phyloP scores from a whole-genome alignment of 768 basidiomycete genomes.

The Tephrocybe rancida region DNA sequence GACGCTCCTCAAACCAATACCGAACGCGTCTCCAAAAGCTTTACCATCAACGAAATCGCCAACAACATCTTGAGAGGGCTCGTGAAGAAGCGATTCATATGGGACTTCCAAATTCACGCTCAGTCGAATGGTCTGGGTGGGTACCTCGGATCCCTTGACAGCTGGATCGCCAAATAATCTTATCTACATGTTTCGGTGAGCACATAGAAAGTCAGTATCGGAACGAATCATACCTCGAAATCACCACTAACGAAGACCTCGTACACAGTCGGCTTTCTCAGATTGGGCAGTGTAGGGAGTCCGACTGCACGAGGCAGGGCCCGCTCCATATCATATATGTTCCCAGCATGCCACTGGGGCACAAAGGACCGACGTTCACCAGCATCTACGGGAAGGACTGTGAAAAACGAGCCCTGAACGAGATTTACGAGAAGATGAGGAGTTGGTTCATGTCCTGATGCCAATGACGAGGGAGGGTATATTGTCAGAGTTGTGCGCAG shows the following conservation, averaged over 20 bases:
- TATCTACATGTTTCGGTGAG: slow-evolving; percentile 47
- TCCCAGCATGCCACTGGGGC: slow-evolving; percentile 77
- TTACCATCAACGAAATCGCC: slow-evolving; percentile 77
- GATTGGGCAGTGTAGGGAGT: slow-evolving; percentile 50
- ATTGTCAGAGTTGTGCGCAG: slow-evolving; percentile 67
- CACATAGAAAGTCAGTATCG: background rate
- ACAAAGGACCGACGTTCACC: slow-evolving; percentile 19
- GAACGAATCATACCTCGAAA: slow-evolving; percentile 62
- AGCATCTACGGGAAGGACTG: slow-evolving; percentile 52
- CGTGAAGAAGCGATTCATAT: slow-evolving; percentile 34
- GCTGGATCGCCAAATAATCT: slow-evolving; percentile 81
- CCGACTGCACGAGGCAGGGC: slow-evolving; percentile 49
- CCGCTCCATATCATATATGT: slow-evolving; percentile 74
- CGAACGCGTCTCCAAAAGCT: slow-evolving; percentile 72
- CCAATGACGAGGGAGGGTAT: slow-evolving; percentile 45
- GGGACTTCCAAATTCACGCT: slow-evolving; percentile 42
- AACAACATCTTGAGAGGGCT: slow-evolving; percentile 53
- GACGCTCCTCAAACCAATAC: slow-evolving; percentile 59
- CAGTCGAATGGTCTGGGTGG: slow-evolving; percentile 59
- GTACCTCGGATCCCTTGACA: slow-evolving; percentile 39
- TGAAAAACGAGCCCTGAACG: slow-evolving; percentile 75
- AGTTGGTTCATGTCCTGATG: slow-evolving; percentile 3
- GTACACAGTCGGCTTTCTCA: slow-evolving; percentile 50
- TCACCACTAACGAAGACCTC: slow-evolving; percentile 77
- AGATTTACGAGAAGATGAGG: slow-evolving; percentile 64